Percentiles rank a stretch among this genome's conserved stretches.
These are phyloP conservation scores for Colletotrichum echinochloae DNA, from an alignment of 2,329 filamentous ascomycete genomes.

Conservation along the genomic window DNA sequence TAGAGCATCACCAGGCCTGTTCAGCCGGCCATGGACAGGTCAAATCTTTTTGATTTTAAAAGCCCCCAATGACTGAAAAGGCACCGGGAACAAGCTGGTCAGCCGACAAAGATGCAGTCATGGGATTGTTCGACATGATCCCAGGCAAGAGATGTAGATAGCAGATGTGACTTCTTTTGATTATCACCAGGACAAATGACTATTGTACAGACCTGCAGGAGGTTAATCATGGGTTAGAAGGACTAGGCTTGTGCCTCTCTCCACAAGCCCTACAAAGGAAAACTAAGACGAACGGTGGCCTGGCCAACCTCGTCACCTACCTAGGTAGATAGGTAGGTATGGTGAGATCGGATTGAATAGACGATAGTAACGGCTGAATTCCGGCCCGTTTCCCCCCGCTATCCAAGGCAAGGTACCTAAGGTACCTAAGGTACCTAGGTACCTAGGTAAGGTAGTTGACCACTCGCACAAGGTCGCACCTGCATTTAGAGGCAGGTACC, in stretches of 20 bases:
- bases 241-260: background rate
- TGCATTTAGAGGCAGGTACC: background rate
- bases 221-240: too few species aligned
- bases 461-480: background rate
- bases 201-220: too few species aligned
- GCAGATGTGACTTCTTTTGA: background rate
- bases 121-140: background rate
- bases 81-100: too few species aligned
- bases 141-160: background rate
- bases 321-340: background rate
- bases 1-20: background rate
- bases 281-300: background rate
- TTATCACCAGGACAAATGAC: background rate
- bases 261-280: too few species aligned
- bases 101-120: background rate
- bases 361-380: constrained; percentile 9
- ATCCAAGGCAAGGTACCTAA: background rate
- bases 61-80: background rate
- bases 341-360: background rate
- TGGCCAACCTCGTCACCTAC: background rate
- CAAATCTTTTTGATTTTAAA: background rate
- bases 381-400: background rate
- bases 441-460: background rate
- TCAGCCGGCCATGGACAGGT: background rate
- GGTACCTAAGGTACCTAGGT: too few species aligned